Evolutionary conservation across 2,329 filamentous ascomycete species (phyloP), one percentile per base, ranked within the genome.

Genomic region (Cordyceps javanica): DNA sequence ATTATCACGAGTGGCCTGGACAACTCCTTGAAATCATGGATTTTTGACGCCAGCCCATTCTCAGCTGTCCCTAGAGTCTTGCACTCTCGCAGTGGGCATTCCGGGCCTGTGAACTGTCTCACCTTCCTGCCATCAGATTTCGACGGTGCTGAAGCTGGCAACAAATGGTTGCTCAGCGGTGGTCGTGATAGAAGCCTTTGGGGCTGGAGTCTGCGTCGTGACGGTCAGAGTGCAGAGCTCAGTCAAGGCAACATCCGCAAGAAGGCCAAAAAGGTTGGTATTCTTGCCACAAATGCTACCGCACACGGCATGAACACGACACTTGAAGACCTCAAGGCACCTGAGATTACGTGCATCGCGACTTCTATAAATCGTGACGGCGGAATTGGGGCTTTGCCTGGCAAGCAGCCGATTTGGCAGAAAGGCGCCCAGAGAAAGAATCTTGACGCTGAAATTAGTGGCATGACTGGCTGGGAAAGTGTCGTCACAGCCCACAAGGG

Each of bases 1-100:
- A 82, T 99, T 42, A 78, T 97, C 28, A 96, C 91, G 10, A 94
- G 91, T 62, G 95, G 94, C 5, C 80, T 89, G 49, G 94, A 99
- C 70, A 99, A 99, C 72, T 90, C 92, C 10, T 76, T 99, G 59
- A 95, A 93, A 70, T 92, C 91, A 5, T 97, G 93, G 93, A 94
- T 97, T 60, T 96, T 97, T 65, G 93, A 97, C 67, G 88, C 95
- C 70, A 87, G 87, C 0, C 92, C 93, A 0, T 96, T 96, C 69
- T 94, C 90, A 0, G 86, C 92, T 0, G 81, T 92, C 11, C 94
- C 94, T 2, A 84, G 93, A 19, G 88, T 91, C 26, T 76, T 99
- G 30, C 94, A 99, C 71, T 83, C 85, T 3, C 83, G 94, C 63
- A 91, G 89, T 63, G 94, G 94, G 2, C 94, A 99, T 70, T 90